Percentiles rank a stretch among this genome's conserved stretches.
These are phyloP conservation scores for Spathaspora gorwiae DNA, from an alignment of 805 yeast species.

Conservation along the genomic window DNA sequence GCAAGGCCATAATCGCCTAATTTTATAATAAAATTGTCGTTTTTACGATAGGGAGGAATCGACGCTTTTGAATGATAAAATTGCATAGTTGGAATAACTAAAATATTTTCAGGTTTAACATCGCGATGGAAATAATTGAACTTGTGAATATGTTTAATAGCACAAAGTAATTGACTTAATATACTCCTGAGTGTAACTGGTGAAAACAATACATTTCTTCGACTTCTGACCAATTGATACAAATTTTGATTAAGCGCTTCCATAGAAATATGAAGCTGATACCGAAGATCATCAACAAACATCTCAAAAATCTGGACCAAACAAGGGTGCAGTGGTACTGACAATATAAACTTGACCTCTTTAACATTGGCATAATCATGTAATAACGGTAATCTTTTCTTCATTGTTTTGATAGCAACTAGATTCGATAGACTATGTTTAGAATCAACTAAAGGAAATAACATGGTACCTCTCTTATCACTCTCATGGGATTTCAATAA, in stretches of 20 bases:
- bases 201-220: slow-evolving; percentile 52
- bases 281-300: slow-evolving; percentile 61
- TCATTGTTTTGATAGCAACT: slow-evolving; percentile 80
- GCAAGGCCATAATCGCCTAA: slow-evolving; percentile 81
- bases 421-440: slow-evolving; percentile 26
- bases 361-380: slow-evolving; percentile 43
- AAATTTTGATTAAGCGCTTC: slow-evolving; percentile 83
- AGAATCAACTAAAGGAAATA: slow-evolving; percentile 38
- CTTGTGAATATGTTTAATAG: slow-evolving; percentile 75
- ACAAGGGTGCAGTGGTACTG: slow-evolving; percentile 67
- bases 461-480: slow-evolving; percentile 41
- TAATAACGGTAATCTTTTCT: slow-evolving; percentile 38
- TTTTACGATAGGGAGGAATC: slow-evolving; percentile 37
- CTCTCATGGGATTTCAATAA: slow-evolving; percentile 13
- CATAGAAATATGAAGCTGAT: slow-evolving; percentile 76
- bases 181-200: slow-evolving; percentile 60
- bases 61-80: slow-evolving; percentile 43
- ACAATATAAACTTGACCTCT: slow-evolving; percentile 62
- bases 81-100: slow-evolving; percentile 55
- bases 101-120: slow-evolving; percentile 88
- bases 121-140: slow-evolving; percentile 78
- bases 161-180: slow-evolving; percentile 66
- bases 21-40: slow-evolving; percentile 57
- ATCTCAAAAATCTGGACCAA: slow-evolving; percentile 74
- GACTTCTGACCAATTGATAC: slow-evolving; percentile 66